These are phyloP conservation scores for Cryptosporidium muris DNA, from an alignment of 169 alveolate genomes.

Conservation along the genomic window DNA sequence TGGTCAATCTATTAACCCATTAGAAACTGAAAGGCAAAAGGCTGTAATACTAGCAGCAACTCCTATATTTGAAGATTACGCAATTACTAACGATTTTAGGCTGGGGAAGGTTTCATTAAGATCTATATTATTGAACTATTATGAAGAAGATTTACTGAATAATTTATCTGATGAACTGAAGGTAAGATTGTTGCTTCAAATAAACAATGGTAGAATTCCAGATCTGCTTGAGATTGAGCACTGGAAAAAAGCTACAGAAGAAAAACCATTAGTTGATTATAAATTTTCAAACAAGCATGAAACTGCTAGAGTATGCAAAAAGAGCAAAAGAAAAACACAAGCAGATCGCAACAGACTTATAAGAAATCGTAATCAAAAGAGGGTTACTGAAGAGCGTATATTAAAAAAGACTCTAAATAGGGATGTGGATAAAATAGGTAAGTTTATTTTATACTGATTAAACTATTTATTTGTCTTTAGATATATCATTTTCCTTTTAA, in stretches of 20 bases:
- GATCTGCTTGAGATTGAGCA: neutral
- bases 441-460: neutral
- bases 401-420: constrained; percentile 10
- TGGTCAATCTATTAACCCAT: constrained; percentile 48
- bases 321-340: constrained; percentile 21
- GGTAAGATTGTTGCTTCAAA: neutral
- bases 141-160: constrained; percentile 1
- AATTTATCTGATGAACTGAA: constrained; percentile 26
- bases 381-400: constrained; percentile 1
- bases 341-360: constrained; percentile 9
- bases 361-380: neutral
- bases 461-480: neutral
- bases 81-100: too few relatives aligned
- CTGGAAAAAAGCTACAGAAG: neutral
- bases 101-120: too few relatives aligned
- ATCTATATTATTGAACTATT: neutral
- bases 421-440: constrained; percentile 58
- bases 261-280: neutral
- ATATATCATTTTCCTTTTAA: neutral
- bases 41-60: constrained; percentile 6
- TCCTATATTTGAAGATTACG: neutral
- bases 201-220: constrained; percentile 17
- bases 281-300: neutral
- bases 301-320: neutral
- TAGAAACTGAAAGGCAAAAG: constrained; percentile 22